Evolutionary conservation across 352 stramenopile genomes (phyloP), one percentile per base, ranked within the genome.

Genomic region (Globisporangium recalcitrans): DNA sequence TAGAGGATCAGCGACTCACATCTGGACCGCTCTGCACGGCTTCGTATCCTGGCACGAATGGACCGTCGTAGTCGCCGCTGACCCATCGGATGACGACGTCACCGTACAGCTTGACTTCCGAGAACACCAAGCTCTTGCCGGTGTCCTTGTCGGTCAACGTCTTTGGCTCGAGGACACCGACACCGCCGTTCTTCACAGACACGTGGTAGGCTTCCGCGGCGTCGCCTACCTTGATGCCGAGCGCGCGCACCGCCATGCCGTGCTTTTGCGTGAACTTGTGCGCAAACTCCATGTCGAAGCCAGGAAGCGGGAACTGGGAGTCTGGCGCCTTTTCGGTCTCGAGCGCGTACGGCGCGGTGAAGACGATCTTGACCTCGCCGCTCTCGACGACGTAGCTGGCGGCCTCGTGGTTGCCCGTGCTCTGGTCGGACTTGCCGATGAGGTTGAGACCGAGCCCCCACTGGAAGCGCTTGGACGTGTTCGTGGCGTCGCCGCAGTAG

Each of bases 81-180:
- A 97, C 67, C 66, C 75, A 96, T 34, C 90, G 84, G 21, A 97
- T 71, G 19, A 97, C 90, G 22, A 95, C 84, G 58, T 97, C 88
- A 0, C 90, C 90, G 65, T 96, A 96, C 8, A 94, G 65, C 63
- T 89, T 80, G 26, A 97, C 83, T 64, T 97, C 87, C 1, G 88
- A 85, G 46, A 97, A 72, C 1, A 73, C 79, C 1, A 55, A 70
- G 16, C 55, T 65, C 68, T 82, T 88, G 56, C 80, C 72, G n/a
- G 73, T 89, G 27, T 70, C 66, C 49, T 72, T 64, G 72, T 96
- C 85, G 26, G 48, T 85, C 27, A 90, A 57, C 21, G 70, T 74
- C 44, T 87, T 74, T 5, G 89, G 87, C 34, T 71, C 60, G 9
- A 85, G 60, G 13, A 93, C 81, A 4, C 70, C 72, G 14, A 80